Conservation (phyloP, 2,329 filamentous ascomycete species). For the Penicillium corylophilum region DNA sequence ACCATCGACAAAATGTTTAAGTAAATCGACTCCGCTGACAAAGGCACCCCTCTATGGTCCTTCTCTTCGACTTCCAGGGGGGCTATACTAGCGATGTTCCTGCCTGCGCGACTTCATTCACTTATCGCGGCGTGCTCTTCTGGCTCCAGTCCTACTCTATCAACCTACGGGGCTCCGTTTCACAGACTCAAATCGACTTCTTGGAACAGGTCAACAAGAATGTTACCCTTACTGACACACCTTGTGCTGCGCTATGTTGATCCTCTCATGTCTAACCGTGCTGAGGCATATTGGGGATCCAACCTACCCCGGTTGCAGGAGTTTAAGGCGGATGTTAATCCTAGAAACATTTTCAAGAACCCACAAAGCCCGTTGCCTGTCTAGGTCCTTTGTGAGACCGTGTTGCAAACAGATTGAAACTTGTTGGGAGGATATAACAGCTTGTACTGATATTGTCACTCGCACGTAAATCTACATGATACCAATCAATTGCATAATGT, state of each 20-base stretch:
- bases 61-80: conserved; percentile 62
- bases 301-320: conserved; percentile 49
- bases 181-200: conserved; percentile 49
- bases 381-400: neutral
- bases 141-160: conserved; percentile 63
- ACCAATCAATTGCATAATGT: neutral
- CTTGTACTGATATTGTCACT: too few species aligned
- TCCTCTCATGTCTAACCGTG: conserved; percentile 45
- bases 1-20: conserved; percentile 54
- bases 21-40: conserved; percentile 51
- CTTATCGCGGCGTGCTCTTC: conserved; percentile 62
- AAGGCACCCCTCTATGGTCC: conserved; percentile 57
- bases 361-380: conserved; percentile 47
- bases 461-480: too few species aligned
- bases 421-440: too few species aligned
- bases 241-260: conserved; percentile 58
- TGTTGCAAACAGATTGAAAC: too few species aligned
- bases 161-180: conserved; percentile 47
- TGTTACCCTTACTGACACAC: conserved; percentile 18
- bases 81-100: conserved; percentile 59
- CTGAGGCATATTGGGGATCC: conserved; percentile 55
- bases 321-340: conserved; percentile 55
- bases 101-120: conserved; percentile 57
- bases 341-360: conserved; percentile 56
- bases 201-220: conserved; percentile 51